Conservation (phyloP, 2,329 filamentous ascomycete genomes). For the Penicillium nordicum region DNA sequence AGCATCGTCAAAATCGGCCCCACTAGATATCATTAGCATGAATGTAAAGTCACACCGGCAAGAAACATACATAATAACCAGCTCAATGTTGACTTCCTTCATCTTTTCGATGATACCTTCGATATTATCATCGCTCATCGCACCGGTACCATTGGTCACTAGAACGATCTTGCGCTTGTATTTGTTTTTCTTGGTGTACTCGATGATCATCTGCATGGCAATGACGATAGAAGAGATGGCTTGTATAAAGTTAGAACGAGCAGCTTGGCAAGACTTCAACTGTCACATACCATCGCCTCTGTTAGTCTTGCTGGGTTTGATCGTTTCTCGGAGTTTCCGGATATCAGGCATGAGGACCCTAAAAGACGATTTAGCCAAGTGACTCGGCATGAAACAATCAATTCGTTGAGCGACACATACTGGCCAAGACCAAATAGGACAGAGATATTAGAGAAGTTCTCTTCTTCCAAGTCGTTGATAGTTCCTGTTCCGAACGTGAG, state of each 20-base stretch:
- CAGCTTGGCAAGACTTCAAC: background rate
- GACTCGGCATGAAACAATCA: slow-evolving; percentile 30
- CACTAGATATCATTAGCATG: slow-evolving; percentile 51
- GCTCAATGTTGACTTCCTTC: slow-evolving; percentile 70
- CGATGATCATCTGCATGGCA: slow-evolving; percentile 80
- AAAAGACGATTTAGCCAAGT: slow-evolving; percentile 7
- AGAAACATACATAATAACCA: slow-evolving; percentile 68
- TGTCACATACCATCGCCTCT: slow-evolving; percentile 64
- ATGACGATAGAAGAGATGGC: slow-evolving; percentile 80
- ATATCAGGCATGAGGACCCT: slow-evolving; percentile 67
- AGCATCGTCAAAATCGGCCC: slow-evolving; percentile 87
- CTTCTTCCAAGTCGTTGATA: slow-evolving; percentile 61
- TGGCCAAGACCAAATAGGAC: slow-evolving; percentile 65
- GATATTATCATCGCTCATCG: slow-evolving; percentile 69
- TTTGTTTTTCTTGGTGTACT: slow-evolving; percentile 76
- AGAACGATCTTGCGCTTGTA: slow-evolving; percentile 77
- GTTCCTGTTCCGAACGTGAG: slow-evolving; percentile 50
- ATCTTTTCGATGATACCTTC: slow-evolving; percentile 69
- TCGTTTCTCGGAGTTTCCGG: slow-evolving; percentile 57
- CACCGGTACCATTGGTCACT: slow-evolving; percentile 74
- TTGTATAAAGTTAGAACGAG: slow-evolving; percentile 26
- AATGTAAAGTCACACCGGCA: background rate
- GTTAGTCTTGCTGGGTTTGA: slow-evolving; percentile 66
- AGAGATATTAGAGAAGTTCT: slow-evolving; percentile 76
- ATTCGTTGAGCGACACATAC: slow-evolving; percentile 43